Conservation (phyloP, 2,329 filamentous ascomycete species). For the Penicillium freii region DNA sequence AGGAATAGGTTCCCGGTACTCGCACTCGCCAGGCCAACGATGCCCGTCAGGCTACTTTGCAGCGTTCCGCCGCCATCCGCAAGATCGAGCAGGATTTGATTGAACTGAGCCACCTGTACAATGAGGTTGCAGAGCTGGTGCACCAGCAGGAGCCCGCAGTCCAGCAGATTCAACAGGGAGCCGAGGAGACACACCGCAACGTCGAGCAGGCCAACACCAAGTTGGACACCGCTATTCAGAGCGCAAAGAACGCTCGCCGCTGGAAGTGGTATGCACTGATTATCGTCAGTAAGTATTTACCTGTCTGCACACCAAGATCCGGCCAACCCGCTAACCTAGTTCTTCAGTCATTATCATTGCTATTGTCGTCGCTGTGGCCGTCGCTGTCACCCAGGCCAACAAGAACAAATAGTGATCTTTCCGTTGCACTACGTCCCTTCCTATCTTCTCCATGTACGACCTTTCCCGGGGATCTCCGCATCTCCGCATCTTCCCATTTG, state of each 20-base stretch:
- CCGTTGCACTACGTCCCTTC: not conserved
- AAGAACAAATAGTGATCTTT: slow-evolving; percentile 10
- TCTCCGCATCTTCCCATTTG: slow-evolving; percentile 8
- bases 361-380: slow-evolving; percentile 53
- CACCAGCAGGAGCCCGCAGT: slow-evolving; percentile 82
- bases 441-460: slow-evolving; percentile 12
- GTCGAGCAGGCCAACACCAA: slow-evolving; percentile 81
- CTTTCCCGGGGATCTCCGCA: slow-evolving; percentile 10
- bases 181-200: slow-evolving; percentile 79
- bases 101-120: slow-evolving; percentile 82
- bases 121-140: slow-evolving; percentile 82
- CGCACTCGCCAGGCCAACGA: slow-evolving; percentile 73
- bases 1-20: slow-evolving; percentile 33
- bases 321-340: slow-evolving; percentile 11
- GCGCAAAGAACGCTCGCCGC: slow-evolving; percentile 73
- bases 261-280: slow-evolving; percentile 98
- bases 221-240: slow-evolving; percentile 76
- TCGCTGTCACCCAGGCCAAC: slow-evolving; percentile 44
- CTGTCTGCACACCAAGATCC: slow-evolving; percentile 5
- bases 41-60: slow-evolving; percentile 72
- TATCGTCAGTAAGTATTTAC: slow-evolving; percentile 59
- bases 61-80: slow-evolving; percentile 80
- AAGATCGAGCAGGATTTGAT: slow-evolving; percentile 91
- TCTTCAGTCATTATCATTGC: slow-evolving; percentile 53
- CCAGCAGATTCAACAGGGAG: slow-evolving; percentile 78